Evolutionary conservation across 495 filamentous ascomycete genomes (phyloP).

Genomic region (Entonaema liquescens): DNA sequence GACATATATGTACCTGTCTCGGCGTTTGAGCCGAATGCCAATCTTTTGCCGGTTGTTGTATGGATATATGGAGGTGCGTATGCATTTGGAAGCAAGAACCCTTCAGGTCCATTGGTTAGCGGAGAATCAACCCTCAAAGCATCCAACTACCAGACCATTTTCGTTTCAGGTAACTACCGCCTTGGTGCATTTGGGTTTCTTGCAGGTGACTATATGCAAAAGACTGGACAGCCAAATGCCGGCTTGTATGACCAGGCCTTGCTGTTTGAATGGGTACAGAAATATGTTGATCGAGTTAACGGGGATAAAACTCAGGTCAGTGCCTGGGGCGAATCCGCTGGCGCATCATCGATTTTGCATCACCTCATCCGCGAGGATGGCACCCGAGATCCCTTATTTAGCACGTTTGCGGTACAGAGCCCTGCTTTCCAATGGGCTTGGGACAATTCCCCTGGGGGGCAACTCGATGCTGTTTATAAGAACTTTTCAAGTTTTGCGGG

Average conservation of each 20-base stretch:
- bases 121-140: too few species aligned
- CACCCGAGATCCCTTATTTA: neutral
- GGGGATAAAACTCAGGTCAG: neutral
- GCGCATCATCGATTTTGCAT: neutral
- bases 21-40: too few species aligned
- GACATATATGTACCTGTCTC: too few species aligned
- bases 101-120: too few species aligned
- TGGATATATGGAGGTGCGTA: too few species aligned
- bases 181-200: constrained; percentile 9
- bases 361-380: constrained; percentile 11
- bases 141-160: neutral
- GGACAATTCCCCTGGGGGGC: neutral
- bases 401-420: neutral
- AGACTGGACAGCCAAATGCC: neutral
- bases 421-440: constrained; percentile 10
- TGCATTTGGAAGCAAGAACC: too few species aligned
- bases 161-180: constrained; percentile 3
- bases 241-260: constrained; percentile 6
- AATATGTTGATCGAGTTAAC: neutral
- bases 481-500: too few species aligned
- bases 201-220: neutral
- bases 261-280: neutral
- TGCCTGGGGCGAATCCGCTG: constrained; percentile 11
- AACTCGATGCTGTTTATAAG: neutral
- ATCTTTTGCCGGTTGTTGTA: too few species aligned